phyloP scores from a whole-genome alignment of 2,329 filamentous ascomycete species.

The Massarina eburnea region DNA sequence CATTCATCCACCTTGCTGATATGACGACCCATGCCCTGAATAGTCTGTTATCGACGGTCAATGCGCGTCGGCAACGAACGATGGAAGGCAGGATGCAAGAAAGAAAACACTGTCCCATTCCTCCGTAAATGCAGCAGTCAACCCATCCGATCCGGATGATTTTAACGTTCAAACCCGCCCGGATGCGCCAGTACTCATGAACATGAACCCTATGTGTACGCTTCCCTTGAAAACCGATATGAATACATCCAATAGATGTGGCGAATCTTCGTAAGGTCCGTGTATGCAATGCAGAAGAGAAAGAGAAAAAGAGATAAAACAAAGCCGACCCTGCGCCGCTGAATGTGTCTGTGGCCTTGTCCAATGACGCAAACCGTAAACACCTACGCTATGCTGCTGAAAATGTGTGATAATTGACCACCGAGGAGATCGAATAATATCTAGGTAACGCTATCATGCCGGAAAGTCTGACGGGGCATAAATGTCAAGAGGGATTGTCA shows the following conservation, averaged over 20 bases:
- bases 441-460: constrained; percentile 13
- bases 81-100: too few relatives aligned
- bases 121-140: not conserved
- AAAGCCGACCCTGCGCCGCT: not conserved
- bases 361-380: constrained; percentile 20
- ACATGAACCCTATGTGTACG: not conserved
- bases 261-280: too few relatives aligned
- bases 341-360: not conserved
- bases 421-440: constrained; percentile 24
- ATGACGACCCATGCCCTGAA: too few relatives aligned
- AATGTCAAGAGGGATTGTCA: not conserved
- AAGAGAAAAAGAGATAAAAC: not conserved
- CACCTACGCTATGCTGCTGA: constrained; percentile 40
- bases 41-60: too few relatives aligned
- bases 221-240: not conserved
- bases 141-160: not conserved
- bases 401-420: constrained; percentile 16
- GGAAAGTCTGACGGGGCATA: not conserved
- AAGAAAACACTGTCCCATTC: not conserved
- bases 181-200: not conserved
- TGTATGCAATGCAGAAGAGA: not conserved
- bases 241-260: too few relatives aligned
- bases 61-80: too few relatives aligned
- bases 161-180: not conserved
- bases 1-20: too few relatives aligned